A percentile compares a stretch with the other conserved stretches of the same genome.
Conservation (phyloP, 495 filamentous ascomycete species). For the Ramalina peruviana region DNA sequence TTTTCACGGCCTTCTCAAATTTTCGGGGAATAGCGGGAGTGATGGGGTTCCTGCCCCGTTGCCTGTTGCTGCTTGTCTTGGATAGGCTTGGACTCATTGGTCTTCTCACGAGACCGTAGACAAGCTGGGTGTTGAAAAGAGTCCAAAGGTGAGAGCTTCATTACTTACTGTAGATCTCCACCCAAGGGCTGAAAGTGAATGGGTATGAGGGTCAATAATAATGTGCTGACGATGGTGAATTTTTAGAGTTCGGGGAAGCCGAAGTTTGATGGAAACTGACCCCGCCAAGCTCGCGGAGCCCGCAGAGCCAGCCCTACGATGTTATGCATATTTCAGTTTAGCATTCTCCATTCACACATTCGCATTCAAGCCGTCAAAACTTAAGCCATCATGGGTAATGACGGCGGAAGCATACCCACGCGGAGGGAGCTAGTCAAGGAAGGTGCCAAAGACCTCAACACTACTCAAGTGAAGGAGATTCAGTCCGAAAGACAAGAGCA, state of each 20-base stretch:
- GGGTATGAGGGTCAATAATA: too few species aligned
- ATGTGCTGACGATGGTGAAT: too few species aligned
- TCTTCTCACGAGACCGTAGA: neutral
- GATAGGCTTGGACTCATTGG: constrained; percentile 5
- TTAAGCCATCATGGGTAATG: constrained; percentile 65
- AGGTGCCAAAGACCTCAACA: constrained; percentile 64
- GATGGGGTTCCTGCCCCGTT: constrained; percentile 5
- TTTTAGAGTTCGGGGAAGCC: too few species aligned
- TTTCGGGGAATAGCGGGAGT: constrained; percentile 13
- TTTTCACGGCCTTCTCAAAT: constrained; percentile 5
- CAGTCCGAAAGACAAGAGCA: constrained; percentile 71
- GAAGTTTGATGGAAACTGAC: too few species aligned
- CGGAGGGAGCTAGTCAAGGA: constrained; percentile 90
- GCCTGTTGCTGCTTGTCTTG: neutral
- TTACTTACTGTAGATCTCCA: too few species aligned
- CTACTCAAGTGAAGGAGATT: constrained; percentile 81
- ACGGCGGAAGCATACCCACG: constrained; percentile 87
- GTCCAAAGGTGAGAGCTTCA: too few species aligned
- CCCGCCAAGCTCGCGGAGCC: too few species aligned
- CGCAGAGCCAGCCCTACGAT: too few species aligned
- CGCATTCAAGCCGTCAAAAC: too few species aligned
- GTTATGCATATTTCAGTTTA: too few species aligned
- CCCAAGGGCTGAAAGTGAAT: too few species aligned
- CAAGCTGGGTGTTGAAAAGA: constrained; percentile 1
- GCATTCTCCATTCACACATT: too few species aligned